Evolutionary conservation across 495 filamentous ascomycete species (phyloP).

Genomic region (Xylaria curta): DNA sequence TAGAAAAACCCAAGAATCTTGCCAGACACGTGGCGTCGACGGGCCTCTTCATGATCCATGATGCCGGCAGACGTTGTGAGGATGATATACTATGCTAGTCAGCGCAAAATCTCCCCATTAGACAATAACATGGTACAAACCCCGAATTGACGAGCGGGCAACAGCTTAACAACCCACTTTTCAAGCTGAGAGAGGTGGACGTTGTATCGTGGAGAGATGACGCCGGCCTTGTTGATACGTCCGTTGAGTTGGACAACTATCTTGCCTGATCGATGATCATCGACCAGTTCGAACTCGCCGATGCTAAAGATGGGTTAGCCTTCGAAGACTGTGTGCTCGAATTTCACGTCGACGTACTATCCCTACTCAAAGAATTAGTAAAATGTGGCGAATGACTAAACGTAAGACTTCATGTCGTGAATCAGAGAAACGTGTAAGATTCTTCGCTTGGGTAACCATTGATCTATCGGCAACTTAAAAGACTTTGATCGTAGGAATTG

Average conservation of each 20-base stretch:
- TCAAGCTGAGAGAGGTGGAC: slow-evolving; percentile 95
- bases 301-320: slow-evolving; percentile 58
- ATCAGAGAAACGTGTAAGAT: slow-evolving; percentile 95
- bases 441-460: slow-evolving; percentile 57
- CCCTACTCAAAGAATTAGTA: slow-evolving; percentile 68
- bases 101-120: background rate
- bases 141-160: slow-evolving; percentile 98
- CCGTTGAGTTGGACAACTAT: slow-evolving; percentile 50
- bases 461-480: slow-evolving; percentile 99
- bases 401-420: slow-evolving; percentile 72
- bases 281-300: slow-evolving; percentile 99
- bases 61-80: slow-evolving; percentile 98
- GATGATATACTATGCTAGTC: slow-evolving; percentile 71
- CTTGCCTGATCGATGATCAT: slow-evolving; percentile 89
- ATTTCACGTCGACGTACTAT: slow-evolving; percentile 54
- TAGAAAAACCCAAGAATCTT: slow-evolving; percentile 99
- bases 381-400: slow-evolving; percentile 90
- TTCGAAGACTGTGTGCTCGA: background rate
- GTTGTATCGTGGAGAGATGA: slow-evolving; percentile 98
- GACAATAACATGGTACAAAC: background rate
- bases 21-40: slow-evolving; percentile 95
- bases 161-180: slow-evolving; percentile 98
- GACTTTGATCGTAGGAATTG: slow-evolving; percentile 82
- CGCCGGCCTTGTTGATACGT: slow-evolving; percentile 98
- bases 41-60: slow-evolving; percentile 99